These are phyloP conservation scores for Clausena lansium DNA, from an alignment of 345 rosid genomes.

Conservation along the genomic window DNA sequence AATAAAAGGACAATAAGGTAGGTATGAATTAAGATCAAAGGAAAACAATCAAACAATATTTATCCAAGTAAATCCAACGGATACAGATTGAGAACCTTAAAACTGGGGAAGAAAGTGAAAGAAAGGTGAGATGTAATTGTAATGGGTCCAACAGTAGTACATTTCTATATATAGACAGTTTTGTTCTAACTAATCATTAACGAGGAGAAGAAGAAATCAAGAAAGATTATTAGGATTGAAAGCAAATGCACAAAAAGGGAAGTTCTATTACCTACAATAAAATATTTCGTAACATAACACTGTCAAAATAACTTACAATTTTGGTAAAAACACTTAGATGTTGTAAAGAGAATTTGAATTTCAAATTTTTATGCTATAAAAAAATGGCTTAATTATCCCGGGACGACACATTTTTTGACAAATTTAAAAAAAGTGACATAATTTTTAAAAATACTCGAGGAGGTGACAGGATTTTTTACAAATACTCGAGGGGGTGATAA, in stretches of 20 bases:
- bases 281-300: background rate
- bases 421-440: too few species aligned
- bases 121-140: slow-evolving; percentile 3
- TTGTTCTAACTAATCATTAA: background rate
- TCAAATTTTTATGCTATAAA: too few species aligned
- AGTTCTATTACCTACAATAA: background rate
- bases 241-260: background rate
- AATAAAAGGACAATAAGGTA: too few species aligned
- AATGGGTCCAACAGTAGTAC: slow-evolving; percentile 2
- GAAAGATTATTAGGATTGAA: too few species aligned
- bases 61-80: slow-evolving; percentile 6
- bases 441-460: too few species aligned
- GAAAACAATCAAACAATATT: background rate
- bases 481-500: too few species aligned
- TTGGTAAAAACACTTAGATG: too few species aligned
- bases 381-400: too few species aligned
- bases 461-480: too few species aligned
- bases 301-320: background rate
- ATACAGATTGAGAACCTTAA: slow-evolving; percentile 9
- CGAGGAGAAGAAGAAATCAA: background rate
- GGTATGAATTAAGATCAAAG: background rate
- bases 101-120: background rate
- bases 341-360: too few species aligned
- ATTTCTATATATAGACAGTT: background rate
- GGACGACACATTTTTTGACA: too few species aligned